phyloP scores from a whole-genome alignment of 768 basidiomycete genomes.

The Termitomyces titanicus region DNA sequence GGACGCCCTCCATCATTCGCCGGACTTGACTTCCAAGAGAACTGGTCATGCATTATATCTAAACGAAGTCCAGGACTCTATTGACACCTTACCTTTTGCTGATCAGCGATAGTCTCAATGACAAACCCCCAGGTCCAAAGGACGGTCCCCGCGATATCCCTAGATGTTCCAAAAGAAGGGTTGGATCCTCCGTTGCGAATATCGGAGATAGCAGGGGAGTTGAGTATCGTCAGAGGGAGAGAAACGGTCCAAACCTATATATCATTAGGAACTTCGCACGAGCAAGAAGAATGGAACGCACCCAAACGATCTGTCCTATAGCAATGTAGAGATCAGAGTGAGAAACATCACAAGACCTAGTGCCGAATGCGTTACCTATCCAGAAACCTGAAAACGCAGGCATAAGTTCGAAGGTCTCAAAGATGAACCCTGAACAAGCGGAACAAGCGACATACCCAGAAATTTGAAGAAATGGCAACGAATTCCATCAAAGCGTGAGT shows the following conservation, averaged over 20 bases:
- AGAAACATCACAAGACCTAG: neutral
- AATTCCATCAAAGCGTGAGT: neutral
- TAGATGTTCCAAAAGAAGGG: constrained; percentile 55
- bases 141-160: constrained; percentile 39
- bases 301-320: neutral
- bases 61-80: neutral
- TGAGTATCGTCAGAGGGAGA: constrained; percentile 60
- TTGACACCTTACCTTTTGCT: neutral
- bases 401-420: neutral
- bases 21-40: neutral
- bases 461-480: neutral
- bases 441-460: neutral
- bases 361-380: neutral
- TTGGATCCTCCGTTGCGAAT: constrained; percentile 38
- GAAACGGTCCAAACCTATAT: constrained; percentile 40
- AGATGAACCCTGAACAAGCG: neutral
- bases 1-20: neutral
- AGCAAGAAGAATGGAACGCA: neutral
- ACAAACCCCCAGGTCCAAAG: neutral
- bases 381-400: neutral
- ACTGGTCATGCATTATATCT: neutral
- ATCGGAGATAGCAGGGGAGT: constrained; percentile 63
- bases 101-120: neutral
- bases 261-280: neutral
- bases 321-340: neutral